These are phyloP conservation scores for Macrolepiota dolichaula DNA, from an alignment of 768 basidiomycete genomes.

Conservation along the genomic window DNA sequence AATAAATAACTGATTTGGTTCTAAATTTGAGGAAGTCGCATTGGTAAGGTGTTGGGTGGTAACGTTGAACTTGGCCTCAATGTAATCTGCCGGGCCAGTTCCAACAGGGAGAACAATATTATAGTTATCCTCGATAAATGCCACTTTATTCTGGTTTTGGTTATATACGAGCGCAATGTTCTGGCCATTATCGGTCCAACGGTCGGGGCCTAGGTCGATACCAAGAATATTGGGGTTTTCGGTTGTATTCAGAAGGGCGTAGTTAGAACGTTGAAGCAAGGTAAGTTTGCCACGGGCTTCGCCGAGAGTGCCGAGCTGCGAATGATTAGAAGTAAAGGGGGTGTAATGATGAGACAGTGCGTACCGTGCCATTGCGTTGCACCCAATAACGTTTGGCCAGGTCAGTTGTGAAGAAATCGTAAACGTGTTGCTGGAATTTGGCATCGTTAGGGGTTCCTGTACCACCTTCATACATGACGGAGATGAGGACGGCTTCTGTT, in stretches of 20 bases:
- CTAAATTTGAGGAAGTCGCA: slow-evolving; percentile 30
- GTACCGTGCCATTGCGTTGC: slow-evolving; percentile 38
- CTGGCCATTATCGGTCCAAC: slow-evolving; percentile 49
- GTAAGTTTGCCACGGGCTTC: slow-evolving; percentile 50
- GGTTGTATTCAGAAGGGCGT: slow-evolving; percentile 32
- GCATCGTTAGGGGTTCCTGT: slow-evolving; percentile 41
- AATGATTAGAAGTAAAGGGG: neutral
- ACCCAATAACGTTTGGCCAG: slow-evolving; percentile 44
- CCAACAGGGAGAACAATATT: slow-evolving; percentile 30
- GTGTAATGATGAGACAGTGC: slow-evolving; percentile 6
- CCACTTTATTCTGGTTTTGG: slow-evolving; percentile 28
- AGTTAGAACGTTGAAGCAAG: slow-evolving; percentile 46
- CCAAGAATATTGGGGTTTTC: slow-evolving; percentile 37
- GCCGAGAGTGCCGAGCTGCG: slow-evolving; percentile 44
- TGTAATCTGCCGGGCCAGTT: slow-evolving; percentile 32
- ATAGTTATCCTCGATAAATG: slow-evolving; percentile 48
- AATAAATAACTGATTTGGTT: slow-evolving; percentile 43
- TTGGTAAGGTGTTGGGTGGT: slow-evolving; percentile 38
- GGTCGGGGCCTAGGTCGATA: slow-evolving; percentile 37
- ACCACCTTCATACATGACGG: slow-evolving; percentile 45
- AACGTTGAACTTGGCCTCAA: slow-evolving; percentile 40
- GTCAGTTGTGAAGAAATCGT: slow-evolving; percentile 33
- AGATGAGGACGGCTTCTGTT: slow-evolving; percentile 48
- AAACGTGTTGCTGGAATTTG: slow-evolving; percentile 38
- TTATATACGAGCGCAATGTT: slow-evolving; percentile 44